Evolutionary conservation across 2,329 filamentous ascomycete species (phyloP).

Genomic region (Fusarium sp.): DNA sequence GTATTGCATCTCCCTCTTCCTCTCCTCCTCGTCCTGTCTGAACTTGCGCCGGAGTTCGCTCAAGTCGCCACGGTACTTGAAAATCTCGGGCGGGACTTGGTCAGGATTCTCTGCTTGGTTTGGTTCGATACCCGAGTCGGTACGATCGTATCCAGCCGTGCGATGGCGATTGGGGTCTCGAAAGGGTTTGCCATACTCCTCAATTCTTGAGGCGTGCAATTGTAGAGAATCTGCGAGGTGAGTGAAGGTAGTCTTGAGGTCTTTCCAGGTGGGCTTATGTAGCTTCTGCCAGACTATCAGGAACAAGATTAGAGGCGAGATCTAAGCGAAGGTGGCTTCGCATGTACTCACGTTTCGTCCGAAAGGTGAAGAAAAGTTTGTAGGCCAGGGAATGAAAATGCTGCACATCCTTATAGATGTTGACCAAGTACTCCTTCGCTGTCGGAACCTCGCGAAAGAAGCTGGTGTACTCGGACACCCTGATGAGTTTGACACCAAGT

Average conservation of each 20-base stretch:
- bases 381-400: background rate
- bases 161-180: background rate
- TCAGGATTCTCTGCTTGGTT: too few species aligned
- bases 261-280: background rate
- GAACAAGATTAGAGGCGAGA: background rate
- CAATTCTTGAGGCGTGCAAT: background rate
- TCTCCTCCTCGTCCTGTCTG: background rate
- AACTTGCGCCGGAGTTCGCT: background rate
- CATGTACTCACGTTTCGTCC: background rate
- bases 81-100: too few species aligned
- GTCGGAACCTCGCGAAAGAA: background rate
- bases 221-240: background rate
- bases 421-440: background rate
- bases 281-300: background rate
- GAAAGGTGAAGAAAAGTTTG: background rate
- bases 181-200: background rate
- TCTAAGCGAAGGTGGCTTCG: background rate
- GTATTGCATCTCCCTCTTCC: background rate
- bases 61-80: background rate
- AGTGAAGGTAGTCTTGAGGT: background rate
- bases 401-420: background rate
- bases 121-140: background rate
- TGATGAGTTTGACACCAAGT: background rate
- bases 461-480: background rate
- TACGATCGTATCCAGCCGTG: background rate